phyloP scores from a whole-genome alignment of 1,139 yeast genomes.

The Hyphopichia khmerensis region DNA sequence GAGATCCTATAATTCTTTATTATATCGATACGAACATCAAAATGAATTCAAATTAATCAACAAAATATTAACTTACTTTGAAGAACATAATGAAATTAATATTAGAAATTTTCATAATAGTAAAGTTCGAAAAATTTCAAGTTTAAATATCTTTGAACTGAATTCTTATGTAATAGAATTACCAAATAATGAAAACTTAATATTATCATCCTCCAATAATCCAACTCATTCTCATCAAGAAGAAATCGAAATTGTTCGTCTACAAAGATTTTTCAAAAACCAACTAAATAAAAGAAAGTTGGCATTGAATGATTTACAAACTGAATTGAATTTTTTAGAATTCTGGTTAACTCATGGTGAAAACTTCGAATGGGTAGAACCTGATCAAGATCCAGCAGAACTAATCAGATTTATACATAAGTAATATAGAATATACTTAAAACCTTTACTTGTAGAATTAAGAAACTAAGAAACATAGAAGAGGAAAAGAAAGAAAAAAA shows the following conservation, averaged over 20 bases:
- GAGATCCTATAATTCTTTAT: conserved; percentile 28
- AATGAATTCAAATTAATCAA: conserved; percentile 30
- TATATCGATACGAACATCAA: conserved; percentile 22
- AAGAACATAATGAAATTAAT: conserved; percentile 41
- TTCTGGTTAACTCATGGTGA: conserved; percentile 39
- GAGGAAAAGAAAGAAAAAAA: neutral
- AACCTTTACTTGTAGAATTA: neutral
- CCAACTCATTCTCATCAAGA: neutral
- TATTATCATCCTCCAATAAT: conserved; percentile 1
- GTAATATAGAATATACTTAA: neutral
- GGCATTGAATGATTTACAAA: conserved; percentile 31
- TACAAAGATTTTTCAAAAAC: conserved; percentile 20
- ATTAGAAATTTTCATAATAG: conserved; percentile 38
- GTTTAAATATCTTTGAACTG: conserved; percentile 17
- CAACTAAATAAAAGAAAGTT: conserved; percentile 30
- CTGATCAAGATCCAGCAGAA: conserved; percentile 50
- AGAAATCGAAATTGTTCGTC: conserved; percentile 3
- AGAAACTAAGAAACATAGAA: neutral
- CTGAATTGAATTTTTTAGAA: conserved; percentile 37
- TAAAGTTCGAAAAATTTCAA: conserved; percentile 22
- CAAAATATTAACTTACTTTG: conserved; percentile 35
- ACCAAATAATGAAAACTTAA: conserved; percentile 11
- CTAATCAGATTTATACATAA: conserved; percentile 4
- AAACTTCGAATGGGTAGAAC: conserved; percentile 44
- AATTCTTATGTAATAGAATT: conserved; percentile 29